Evolutionary conservation across 2,329 filamentous ascomycete genomes (phyloP).

Genomic region (Cladosporium sp.): DNA sequence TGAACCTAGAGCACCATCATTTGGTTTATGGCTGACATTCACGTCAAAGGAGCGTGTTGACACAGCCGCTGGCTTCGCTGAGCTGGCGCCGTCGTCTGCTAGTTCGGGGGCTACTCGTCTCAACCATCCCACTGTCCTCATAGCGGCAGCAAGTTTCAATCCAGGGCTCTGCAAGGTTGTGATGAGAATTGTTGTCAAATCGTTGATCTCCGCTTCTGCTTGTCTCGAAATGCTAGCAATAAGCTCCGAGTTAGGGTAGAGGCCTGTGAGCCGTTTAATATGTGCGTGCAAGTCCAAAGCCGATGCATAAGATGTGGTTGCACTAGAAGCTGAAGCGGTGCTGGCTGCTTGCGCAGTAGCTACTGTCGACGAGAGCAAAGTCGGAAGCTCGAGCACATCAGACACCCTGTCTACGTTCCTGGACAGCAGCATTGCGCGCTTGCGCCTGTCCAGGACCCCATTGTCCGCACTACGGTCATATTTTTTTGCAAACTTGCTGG

Average conservation of each 20-base stretch:
- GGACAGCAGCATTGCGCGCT: constrained; percentile 76
- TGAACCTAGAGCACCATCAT: constrained; percentile 71
- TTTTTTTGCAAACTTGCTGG: constrained; percentile 76
- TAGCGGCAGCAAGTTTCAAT: constrained; percentile 83
- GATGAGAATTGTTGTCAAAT: constrained; percentile 84
- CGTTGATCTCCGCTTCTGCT: constrained; percentile 82
- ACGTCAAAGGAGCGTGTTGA: constrained; percentile 32
- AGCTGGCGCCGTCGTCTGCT: constrained; percentile 42
- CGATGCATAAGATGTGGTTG: constrained; percentile 69
- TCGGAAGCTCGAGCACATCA: constrained; percentile 87
- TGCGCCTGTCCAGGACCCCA: constrained; percentile 67
- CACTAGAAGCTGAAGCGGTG: constrained; percentile 48
- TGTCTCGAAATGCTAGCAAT: constrained; percentile 72
- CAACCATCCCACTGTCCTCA: constrained; percentile 89
- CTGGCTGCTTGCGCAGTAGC: constrained; percentile 52
- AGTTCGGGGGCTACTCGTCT: constrained; percentile 83
- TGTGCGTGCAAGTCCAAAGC: constrained; percentile 92
- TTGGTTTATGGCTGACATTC: constrained; percentile 29
- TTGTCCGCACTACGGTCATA: constrained; percentile 72
- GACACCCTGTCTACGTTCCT: constrained; percentile 86
- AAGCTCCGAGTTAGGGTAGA: constrained; percentile 78
- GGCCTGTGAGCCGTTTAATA: constrained; percentile 77
- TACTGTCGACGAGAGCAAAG: constrained; percentile 78
- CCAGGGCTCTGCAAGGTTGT: constrained; percentile 71
- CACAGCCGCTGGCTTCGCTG: constrained; percentile 33